These are phyloP conservation scores for Ganoderma multipileum DNA, from an alignment of 1,284 basidiomycete genomes.

Conservation along the genomic window DNA sequence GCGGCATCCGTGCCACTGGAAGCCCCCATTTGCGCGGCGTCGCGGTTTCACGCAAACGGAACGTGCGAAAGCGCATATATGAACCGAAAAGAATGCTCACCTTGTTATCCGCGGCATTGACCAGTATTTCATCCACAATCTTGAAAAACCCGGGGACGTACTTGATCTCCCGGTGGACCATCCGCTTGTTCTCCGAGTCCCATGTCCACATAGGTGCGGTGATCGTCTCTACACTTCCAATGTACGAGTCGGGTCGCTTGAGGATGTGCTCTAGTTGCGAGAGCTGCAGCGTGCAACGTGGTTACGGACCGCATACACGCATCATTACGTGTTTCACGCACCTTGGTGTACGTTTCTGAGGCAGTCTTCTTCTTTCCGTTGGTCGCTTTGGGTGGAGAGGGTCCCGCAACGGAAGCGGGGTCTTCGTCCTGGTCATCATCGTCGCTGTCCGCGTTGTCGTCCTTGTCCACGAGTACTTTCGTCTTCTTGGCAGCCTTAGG, in stretches of 20 bases:
- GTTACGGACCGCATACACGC: constrained; percentile 17
- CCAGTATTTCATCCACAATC: constrained; percentile 99
- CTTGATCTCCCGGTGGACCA: constrained; percentile 84
- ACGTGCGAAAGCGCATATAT: neutral
- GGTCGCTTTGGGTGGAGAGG: constrained; percentile 38
- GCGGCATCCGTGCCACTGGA: neutral
- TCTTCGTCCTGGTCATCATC: constrained; percentile 53
- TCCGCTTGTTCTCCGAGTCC: constrained; percentile 80
- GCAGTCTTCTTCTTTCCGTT: constrained; percentile 81
- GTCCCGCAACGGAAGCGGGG: constrained; percentile 39
- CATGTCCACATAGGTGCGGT: constrained; percentile 90
- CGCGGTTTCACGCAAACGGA: neutral
- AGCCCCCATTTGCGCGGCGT: neutral
- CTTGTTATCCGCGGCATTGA: constrained; percentile 99
- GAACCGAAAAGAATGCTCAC: constrained; percentile 47
- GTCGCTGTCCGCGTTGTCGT: constrained; percentile 58
- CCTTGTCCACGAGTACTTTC: constrained; percentile 70
- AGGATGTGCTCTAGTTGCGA: constrained; percentile 97
- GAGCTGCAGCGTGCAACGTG: constrained; percentile 58
- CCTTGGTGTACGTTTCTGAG: constrained; percentile 94
- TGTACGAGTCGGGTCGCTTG: constrained; percentile 97
- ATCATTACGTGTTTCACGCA: constrained; percentile 41
- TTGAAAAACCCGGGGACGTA: constrained; percentile 99
- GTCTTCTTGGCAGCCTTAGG: constrained; percentile 80
- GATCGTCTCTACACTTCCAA: constrained; percentile 91